Evolutionary conservation across 2,329 filamentous ascomycete species (phyloP).

Genomic region (Claviceps cyperi): DNA sequence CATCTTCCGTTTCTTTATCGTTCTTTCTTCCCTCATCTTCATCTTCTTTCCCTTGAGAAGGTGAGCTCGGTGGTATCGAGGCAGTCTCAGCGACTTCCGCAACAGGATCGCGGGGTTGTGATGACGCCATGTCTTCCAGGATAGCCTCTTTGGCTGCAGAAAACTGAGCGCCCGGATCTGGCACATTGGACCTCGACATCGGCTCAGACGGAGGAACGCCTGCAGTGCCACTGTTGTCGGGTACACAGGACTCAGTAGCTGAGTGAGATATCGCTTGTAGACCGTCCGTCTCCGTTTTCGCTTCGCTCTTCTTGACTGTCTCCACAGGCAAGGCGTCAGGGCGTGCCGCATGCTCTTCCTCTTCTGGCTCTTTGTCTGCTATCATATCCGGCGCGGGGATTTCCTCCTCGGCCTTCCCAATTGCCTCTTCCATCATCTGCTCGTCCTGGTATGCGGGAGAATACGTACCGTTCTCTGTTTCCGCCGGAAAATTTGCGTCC

Average conservation of each 20-base stretch:
- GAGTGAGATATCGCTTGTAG: constrained; percentile 1
- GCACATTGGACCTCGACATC: constrained; percentile 1
- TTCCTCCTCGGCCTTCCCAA: not conserved
- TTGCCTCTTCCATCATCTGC: not conserved
- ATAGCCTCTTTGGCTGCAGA: not conserved
- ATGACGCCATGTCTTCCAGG: not conserved
- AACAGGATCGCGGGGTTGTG: not conserved
- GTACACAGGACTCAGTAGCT: not conserved
- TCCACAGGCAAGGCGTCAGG: constrained; percentile 1
- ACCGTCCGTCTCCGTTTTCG: constrained; percentile 27
- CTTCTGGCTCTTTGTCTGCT: not conserved
- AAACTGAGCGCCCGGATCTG: constrained; percentile 1
- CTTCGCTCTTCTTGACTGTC: constrained; percentile 21
- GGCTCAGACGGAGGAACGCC: constrained; percentile 2
- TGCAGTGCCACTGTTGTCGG: not conserved
- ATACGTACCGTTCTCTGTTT: not conserved
- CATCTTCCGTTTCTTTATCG: not conserved
- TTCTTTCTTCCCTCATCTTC: not conserved
- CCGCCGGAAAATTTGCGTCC: constrained; percentile 1
- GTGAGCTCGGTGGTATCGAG: constrained; percentile 28
- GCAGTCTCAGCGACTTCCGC: constrained; percentile 15
- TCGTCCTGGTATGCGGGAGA: not conserved
- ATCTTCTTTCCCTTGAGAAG: constrained; percentile 21
- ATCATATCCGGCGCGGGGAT: not conserved
- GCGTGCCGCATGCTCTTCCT: not conserved